A percentile compares a stretch with the other conserved stretches of the same genome.
phyloP scores from a whole-genome alignment of 2,329 filamentous ascomycete species.

The Hypoxylon sp. region DNA sequence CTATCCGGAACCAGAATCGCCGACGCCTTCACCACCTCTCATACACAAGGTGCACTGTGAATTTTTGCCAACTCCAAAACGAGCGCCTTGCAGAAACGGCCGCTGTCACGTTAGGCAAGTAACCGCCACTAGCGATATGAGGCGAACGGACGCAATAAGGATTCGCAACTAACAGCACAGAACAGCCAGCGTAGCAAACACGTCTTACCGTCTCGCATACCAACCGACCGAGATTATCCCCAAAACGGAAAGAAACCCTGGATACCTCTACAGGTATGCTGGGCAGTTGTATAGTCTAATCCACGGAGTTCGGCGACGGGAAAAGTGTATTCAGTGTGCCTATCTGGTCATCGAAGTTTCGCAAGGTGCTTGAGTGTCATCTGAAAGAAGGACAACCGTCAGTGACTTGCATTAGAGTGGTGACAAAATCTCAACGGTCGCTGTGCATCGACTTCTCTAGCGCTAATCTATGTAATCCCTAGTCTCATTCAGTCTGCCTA shows the following conservation, averaged over 20 bases:
- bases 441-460: neutral
- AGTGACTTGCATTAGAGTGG: conserved; percentile 34
- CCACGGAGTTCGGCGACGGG: conserved; percentile 1
- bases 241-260: neutral
- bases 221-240: neutral
- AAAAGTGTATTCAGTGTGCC: neutral
- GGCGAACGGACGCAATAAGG: conserved; percentile 2
- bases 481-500: neutral
- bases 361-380: conserved; percentile 15
- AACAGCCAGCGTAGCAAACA: conserved; percentile 30
- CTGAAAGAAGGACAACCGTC: conserved; percentile 24
- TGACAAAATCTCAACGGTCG: conserved; percentile 28
- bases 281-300: neutral
- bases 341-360: conserved; percentile 9
- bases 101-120: conserved; percentile 42
- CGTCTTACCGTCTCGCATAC: conserved; percentile 6
- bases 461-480: conserved; percentile 2
- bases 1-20: conserved; percentile 34
- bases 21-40: conserved; percentile 24
- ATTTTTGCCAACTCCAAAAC: conserved; percentile 21
- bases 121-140: conserved; percentile 28
- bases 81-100: conserved; percentile 41
- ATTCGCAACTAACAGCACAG: neutral
- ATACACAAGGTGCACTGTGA: conserved; percentile 15
- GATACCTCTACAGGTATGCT: neutral